Conservation (phyloP, 768 basidiomycete species). For the Sporobolomyces roseus region DNA sequence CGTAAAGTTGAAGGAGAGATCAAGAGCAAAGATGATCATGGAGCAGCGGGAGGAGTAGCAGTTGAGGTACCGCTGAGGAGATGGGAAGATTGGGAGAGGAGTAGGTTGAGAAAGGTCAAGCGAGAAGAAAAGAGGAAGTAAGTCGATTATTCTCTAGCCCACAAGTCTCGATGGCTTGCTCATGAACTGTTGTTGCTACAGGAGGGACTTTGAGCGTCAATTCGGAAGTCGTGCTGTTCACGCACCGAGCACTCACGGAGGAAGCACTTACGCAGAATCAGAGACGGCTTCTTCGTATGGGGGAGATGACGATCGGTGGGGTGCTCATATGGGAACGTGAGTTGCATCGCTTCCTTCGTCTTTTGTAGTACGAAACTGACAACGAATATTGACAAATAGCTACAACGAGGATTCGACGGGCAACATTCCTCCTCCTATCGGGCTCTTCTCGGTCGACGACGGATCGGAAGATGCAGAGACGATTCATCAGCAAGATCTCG, state of each 20-base stretch:
- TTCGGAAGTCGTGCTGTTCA: slow-evolving; percentile 48
- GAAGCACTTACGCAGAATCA: slow-evolving; percentile 52
- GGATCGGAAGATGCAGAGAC: slow-evolving; percentile 27
- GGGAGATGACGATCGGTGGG: slow-evolving; percentile 89
- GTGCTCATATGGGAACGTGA: slow-evolving; percentile 69
- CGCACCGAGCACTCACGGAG: slow-evolving; percentile 56
- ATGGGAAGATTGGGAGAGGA: slow-evolving; percentile 99
- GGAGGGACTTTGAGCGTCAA: slow-evolving; percentile 71
- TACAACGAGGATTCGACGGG: slow-evolving; percentile 35
- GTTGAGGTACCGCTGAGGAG: slow-evolving; percentile 81
- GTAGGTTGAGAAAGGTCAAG: slow-evolving; percentile 79
- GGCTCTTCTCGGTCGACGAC: slow-evolving; percentile 38
- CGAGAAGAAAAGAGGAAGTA: slow-evolving; percentile 79
- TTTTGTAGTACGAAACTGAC: no score
- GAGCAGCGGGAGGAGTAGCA: slow-evolving; percentile 59
- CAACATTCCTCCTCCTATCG: slow-evolving; percentile 24
- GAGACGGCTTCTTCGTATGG: slow-evolving; percentile 52
- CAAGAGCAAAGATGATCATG: slow-evolving; percentile 71
- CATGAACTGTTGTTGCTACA: no score
- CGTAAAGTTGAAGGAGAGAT: slow-evolving; percentile 66
- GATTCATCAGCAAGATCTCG: slow-evolving; percentile 35
- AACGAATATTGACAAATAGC: no score
- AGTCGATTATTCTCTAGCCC: no score
- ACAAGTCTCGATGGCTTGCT: no score
- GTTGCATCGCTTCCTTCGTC: no score